Conservation (phyloP, 441 rosid genomes). For the Gossypium laxum region DNA sequence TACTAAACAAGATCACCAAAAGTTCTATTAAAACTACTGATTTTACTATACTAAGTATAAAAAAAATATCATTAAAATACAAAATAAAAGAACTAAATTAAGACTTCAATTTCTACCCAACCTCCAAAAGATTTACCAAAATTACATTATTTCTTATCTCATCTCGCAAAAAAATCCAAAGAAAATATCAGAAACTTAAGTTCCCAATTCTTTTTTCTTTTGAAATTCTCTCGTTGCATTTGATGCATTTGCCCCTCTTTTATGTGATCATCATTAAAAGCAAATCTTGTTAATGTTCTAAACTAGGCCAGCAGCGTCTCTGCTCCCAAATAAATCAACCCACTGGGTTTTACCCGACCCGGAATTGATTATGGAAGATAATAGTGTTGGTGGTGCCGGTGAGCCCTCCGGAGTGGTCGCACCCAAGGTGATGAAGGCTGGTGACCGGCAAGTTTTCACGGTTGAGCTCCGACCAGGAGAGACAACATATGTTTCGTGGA, state of each 20-base stretch:
- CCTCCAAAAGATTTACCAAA: background rate
- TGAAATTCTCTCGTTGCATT: background rate
- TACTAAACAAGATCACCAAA: no score
- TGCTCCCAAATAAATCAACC: background rate
- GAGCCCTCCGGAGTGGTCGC: conserved; percentile 35
- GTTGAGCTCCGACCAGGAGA: conserved; percentile 87
- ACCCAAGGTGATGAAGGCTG: conserved; percentile 45
- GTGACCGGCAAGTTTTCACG: conserved; percentile 67
- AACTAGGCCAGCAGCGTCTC: background rate
- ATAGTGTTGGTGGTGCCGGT: conserved; percentile 22
- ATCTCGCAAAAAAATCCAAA: background rate
- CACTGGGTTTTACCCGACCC: conserved; percentile 19
- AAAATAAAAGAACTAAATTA: background rate
- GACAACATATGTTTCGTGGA: conserved; percentile 94
- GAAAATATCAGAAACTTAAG: background rate
- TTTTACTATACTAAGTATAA: no score
- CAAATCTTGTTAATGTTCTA: background rate
- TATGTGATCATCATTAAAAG: background rate
- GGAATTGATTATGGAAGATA: conserved; percentile 34
- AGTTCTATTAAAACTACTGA: no score
- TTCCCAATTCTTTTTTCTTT: background rate
- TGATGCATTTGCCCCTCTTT: background rate
- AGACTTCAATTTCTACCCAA: background rate
- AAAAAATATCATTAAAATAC: background rate
- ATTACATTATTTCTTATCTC: background rate